Conservation (phyloP, 2,329 filamentous ascomycete species). For the Waltergamsia citrina region DNA sequence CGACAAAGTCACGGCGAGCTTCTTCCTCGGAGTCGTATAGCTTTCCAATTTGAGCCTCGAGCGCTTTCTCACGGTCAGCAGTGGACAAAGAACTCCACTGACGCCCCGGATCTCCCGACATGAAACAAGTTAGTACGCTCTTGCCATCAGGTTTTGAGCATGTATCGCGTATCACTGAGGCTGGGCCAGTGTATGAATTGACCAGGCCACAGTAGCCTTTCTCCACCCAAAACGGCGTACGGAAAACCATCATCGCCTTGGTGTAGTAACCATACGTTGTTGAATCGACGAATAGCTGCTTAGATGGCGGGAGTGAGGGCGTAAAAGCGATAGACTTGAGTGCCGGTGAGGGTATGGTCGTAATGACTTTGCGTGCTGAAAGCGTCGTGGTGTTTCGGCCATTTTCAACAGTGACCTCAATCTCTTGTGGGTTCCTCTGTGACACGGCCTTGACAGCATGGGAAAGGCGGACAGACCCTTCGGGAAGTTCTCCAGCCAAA, state of each 20-base stretch:
- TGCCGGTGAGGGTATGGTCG: constrained; percentile 35
- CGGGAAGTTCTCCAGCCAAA: constrained; percentile 22
- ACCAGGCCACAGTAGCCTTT: constrained; percentile 32
- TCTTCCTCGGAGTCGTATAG: constrained; percentile 10
- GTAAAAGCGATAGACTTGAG: constrained; percentile 34
- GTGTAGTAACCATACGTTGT: constrained; percentile 35
- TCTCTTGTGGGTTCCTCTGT: constrained; percentile 11
- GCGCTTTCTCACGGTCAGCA: constrained; percentile 9
- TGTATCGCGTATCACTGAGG: constrained; percentile 34
- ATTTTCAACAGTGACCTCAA: constrained; percentile 12
- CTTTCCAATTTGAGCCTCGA: constrained; percentile 16
- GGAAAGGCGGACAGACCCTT: constrained; percentile 15
- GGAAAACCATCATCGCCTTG: constrained; percentile 37
- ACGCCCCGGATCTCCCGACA: constrained; percentile 22
- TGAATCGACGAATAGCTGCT: constrained; percentile 20
- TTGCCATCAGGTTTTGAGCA: constrained; percentile 15
- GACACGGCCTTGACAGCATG: constrained; percentile 19
- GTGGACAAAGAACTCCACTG: constrained; percentile 16
- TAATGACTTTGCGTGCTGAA: constrained; percentile 32
- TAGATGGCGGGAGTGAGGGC: constrained; percentile 31
- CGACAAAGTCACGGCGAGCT: constrained; percentile 15
- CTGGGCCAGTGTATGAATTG: constrained; percentile 34
- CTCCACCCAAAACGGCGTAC: constrained; percentile 25
- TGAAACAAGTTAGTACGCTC: constrained; percentile 28
- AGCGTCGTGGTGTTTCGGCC: constrained; percentile 19